Percentiles rank a stretch among this genome's conserved stretches.
Conservation (phyloP, 179 eudicot species). For the Silene noctiflora region DNA sequence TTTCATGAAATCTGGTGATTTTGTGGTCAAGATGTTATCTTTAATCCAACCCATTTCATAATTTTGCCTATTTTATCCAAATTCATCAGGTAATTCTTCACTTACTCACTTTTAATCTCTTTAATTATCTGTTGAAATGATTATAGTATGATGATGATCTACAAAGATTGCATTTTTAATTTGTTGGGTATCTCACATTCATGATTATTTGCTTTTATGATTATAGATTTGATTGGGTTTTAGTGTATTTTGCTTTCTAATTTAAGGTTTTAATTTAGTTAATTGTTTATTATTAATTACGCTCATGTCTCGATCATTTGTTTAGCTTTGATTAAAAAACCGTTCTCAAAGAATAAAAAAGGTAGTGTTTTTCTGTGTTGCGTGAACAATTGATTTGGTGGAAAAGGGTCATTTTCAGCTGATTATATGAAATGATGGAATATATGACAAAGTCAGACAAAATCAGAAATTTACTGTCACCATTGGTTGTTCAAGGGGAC, state of each 20-base stretch:
- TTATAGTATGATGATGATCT: conserved; percentile 18
- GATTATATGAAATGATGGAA: conserved; percentile 8
- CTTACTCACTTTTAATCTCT: not conserved
- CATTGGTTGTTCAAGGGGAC: conserved; percentile 16
- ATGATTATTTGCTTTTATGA: conserved; percentile 9
- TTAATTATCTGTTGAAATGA: not conserved
- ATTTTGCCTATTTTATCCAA: conserved; percentile 12
- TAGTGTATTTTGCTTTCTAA: not conserved
- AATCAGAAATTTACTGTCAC: conserved; percentile 6
- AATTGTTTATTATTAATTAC: not conserved
- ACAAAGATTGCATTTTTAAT: conserved; percentile 19
- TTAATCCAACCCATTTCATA: conserved; percentile 14
- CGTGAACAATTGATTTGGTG: conserved; percentile 14
- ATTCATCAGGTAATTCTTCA: conserved; percentile 18
- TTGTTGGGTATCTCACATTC: conserved; percentile 16
- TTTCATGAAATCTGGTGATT: conserved; percentile 27
- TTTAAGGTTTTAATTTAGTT: not conserved
- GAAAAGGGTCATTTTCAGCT: conserved; percentile 27
- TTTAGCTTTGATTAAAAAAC: too few species aligned
- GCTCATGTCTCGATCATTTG: too few species aligned
- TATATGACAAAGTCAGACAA: conserved; percentile 26
- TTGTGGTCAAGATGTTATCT: conserved; percentile 16
- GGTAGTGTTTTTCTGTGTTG: conserved; percentile 16
- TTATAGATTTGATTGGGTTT: conserved; percentile 9
- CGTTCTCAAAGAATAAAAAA: not conserved